Base-by-base conservation (phyloP, 805 yeast species). In the Zygoascus flipseniorum region DNA sequence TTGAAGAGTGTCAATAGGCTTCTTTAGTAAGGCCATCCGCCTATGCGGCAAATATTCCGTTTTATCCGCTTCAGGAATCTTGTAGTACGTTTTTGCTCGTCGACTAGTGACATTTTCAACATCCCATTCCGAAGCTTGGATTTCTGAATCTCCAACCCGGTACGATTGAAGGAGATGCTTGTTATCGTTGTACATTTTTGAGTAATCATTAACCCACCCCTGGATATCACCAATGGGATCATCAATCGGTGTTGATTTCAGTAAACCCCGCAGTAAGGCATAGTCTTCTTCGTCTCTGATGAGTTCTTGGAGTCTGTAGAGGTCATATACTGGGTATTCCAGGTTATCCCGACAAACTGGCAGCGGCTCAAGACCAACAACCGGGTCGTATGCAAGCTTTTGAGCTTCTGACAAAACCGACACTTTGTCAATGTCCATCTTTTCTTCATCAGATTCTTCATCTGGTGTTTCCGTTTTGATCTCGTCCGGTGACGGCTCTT, bases 1-100 rank as follows among this genome's bases (percentile, higher is more conserved):
- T 51, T 60, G 64, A 4, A 58, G 54, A 8, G 62, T 59, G 39
- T 61, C 64, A 23, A 62, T 54, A 2, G 65, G 61, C 51, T 74
- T 74, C 43, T 65, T 58, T 58, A 78, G 74, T 10, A 35, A 8
- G 14, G 37, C 26, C 60, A 78, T 81, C 55, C 87, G 79, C 49
- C 93, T 82, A 66, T 89, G 97, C 1, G 95, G 93, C 52, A 90
- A 72, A 64, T 88, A 90, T 55, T 80, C 85, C 13, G 79, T 72
- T 65, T 90, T 90, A 45, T 82, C 76, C 0, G 79, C 74, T 58
- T 89, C 96, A 0, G 85, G 78, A 41, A 88, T 81, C 65, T 85
- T 86, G 47, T 70, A 68, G 64, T 83, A 87, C 0, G 96, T 95
- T 53, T 83, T 81, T 39, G 89, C 81, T 61, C 80, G 78, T 62